These are phyloP conservation scores for Kodamaea arcana DNA, from an alignment of 1,139 yeast genomes.

Conservation along the genomic window DNA sequence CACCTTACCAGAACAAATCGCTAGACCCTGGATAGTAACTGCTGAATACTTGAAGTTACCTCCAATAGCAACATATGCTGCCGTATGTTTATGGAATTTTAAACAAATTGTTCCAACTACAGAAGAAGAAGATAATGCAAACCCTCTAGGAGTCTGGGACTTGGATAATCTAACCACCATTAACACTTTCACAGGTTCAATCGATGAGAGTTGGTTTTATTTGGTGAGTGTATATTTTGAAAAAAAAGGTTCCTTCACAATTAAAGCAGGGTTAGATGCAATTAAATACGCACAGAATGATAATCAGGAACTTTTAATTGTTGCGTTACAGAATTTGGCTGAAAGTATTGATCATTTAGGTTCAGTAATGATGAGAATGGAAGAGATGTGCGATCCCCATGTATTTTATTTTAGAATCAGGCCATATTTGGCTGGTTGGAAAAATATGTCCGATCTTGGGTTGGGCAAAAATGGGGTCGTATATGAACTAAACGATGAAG, in stretches of 20 bases:
- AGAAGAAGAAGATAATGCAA: slow-evolving; percentile 13
- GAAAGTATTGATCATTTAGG: slow-evolving; percentile 74
- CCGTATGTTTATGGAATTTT: slow-evolving; percentile 86
- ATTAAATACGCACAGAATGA: slow-evolving; percentile 36
- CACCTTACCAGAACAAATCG: slow-evolving; percentile 60
- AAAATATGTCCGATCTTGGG: slow-evolving; percentile 85
- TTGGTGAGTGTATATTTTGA: slow-evolving; percentile 85
- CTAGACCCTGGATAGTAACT: slow-evolving; percentile 63
- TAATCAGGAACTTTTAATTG: slow-evolving; percentile 35
- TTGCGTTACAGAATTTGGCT: slow-evolving; percentile 60
- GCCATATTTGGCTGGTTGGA: slow-evolving; percentile 93
- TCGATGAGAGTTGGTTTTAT: slow-evolving; percentile 93
- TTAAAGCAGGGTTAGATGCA: slow-evolving; percentile 59
- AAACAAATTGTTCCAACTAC: slow-evolving; percentile 52
- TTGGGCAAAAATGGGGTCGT: slow-evolving; percentile 68
- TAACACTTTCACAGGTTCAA: slow-evolving; percentile 83
- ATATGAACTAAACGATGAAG: slow-evolving; percentile 47
- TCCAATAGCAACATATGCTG: slow-evolving; percentile 85
- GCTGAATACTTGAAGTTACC: slow-evolving; percentile 67
- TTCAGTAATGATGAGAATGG: slow-evolving; percentile 75
- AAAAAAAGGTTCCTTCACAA: slow-evolving; percentile 67
- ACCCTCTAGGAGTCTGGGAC: slow-evolving; percentile 32
- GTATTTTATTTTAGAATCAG: slow-evolving; percentile 80
- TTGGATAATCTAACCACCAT: slow-evolving; percentile 74
- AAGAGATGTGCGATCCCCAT: slow-evolving; percentile 94